phyloP scores from a whole-genome alignment of 1,284 basidiomycete species.

The Polyporus tsugae region DNA sequence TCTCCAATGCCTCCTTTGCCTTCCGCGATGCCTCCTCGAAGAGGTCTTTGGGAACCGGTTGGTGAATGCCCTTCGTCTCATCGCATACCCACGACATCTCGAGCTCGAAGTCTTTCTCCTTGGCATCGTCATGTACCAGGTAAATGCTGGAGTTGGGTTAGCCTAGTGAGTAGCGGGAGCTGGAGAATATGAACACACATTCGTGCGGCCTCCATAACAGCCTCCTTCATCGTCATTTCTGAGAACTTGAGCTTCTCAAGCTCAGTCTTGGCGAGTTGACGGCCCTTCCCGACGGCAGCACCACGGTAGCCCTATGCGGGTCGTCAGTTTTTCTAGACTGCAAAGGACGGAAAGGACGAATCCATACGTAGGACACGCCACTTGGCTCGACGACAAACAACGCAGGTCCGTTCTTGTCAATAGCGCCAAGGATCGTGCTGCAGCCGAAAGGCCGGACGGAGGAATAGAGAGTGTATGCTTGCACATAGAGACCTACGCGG shows the following conservation, averaged over 20 bases:
- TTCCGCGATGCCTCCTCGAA: constrained; percentile 87
- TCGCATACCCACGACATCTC: constrained; percentile 97
- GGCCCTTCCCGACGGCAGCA: constrained; percentile 95
- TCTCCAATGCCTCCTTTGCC: constrained; percentile 90
- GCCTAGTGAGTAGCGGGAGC: neutral
- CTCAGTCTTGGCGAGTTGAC: constrained; percentile 97
- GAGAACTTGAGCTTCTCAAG: constrained; percentile 93
- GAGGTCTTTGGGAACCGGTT: constrained; percentile 86
- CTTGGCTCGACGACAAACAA: constrained; percentile 96
- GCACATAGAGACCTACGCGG: constrained; percentile 89
- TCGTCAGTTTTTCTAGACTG: constrained; percentile 1
- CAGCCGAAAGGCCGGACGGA: constrained; percentile 98
- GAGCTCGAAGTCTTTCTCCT: constrained; percentile 98
- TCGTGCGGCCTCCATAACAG: constrained; percentile 92
- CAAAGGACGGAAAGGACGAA: neutral
- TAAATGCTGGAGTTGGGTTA: constrained; percentile 75
- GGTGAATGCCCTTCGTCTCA: constrained; percentile 85
- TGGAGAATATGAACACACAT: constrained; percentile 69
- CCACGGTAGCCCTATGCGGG: constrained; percentile 84
- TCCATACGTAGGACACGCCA: constrained; percentile 84
- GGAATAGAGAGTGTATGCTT: constrained; percentile 97
- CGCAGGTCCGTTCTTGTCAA: constrained; percentile 90
- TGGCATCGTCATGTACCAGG: constrained; percentile 96
- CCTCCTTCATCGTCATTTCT: constrained; percentile 82
- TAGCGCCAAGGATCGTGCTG: constrained; percentile 89